Conservation (phyloP, 1,139 yeast genomes). For the Kodamaea suecica region DNA sequence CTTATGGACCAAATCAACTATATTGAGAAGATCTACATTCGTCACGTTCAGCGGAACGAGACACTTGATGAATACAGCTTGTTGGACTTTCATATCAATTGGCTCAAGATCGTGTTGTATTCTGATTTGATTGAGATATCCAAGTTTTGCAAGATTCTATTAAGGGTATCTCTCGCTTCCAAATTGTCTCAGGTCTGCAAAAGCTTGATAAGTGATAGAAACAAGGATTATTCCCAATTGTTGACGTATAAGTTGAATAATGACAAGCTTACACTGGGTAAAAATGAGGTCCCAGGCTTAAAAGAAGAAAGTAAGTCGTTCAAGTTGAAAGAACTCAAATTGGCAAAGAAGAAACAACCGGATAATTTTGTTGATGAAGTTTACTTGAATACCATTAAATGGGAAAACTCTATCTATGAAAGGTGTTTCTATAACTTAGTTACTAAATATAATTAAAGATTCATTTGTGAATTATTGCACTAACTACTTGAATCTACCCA, state of each 20-base stretch:
- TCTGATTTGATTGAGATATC: slow-evolving; percentile 17
- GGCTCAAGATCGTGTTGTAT: slow-evolving; percentile 16
- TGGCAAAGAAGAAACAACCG: background rate
- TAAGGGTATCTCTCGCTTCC: slow-evolving; percentile 21
- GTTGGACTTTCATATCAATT: slow-evolving; percentile 6
- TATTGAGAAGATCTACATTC: slow-evolving; percentile 12
- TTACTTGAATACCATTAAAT: slow-evolving; percentile 18
- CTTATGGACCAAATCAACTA: slow-evolving; percentile 13
- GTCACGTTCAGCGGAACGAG: slow-evolving; percentile 13
- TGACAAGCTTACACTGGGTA: too few relatives aligned
- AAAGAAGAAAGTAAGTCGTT: slow-evolving; percentile 2
- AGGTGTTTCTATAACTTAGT: slow-evolving; percentile 3
- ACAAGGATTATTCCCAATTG: background rate
- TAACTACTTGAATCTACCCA: slow-evolving; percentile 54
- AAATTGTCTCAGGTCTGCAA: slow-evolving; percentile 13
- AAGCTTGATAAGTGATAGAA: slow-evolving; percentile 5
- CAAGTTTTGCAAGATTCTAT: slow-evolving; percentile 18
- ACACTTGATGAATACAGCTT: slow-evolving; percentile 3
- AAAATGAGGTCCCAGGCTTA: too few relatives aligned
- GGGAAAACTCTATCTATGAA: slow-evolving; percentile 24
- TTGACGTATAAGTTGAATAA: background rate
- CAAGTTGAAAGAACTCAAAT: slow-evolving; percentile 5
- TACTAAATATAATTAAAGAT: background rate
- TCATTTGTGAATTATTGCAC: too few relatives aligned
- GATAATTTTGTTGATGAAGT: slow-evolving; percentile 15